phyloP scores from a whole-genome alignment of 2,329 filamentous ascomycete species.

The Aspergillus costaricaensis region DNA sequence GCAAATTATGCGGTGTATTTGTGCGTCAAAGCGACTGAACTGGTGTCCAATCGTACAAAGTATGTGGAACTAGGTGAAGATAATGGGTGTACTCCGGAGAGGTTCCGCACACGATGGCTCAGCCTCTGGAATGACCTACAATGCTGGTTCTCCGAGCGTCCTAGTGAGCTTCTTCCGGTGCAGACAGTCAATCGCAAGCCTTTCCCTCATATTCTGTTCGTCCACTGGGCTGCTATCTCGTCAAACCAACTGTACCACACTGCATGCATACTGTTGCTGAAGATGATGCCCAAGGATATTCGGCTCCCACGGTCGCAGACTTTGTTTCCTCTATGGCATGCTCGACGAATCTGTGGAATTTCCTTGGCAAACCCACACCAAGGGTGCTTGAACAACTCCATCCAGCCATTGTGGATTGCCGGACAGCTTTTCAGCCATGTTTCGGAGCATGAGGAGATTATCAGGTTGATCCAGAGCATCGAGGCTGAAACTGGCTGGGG shows the following conservation, averaged over 20 bases:
- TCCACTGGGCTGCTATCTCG: slow-evolving; percentile 58
- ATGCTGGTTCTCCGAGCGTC: slow-evolving; percentile 51
- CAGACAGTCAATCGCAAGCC: slow-evolving; percentile 47
- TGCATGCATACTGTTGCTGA: slow-evolving; percentile 55
- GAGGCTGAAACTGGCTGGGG: slow-evolving; percentile 58
- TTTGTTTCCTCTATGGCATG: slow-evolving; percentile 57
- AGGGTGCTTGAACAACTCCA: slow-evolving; percentile 59
- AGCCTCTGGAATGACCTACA: slow-evolving; percentile 55
- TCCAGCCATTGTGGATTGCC: slow-evolving; percentile 60
- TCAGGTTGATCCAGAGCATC: slow-evolving; percentile 49
- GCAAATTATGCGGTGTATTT: slow-evolving; percentile 63
- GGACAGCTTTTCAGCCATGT: slow-evolving; percentile 57
- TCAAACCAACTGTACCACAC: slow-evolving; percentile 61
- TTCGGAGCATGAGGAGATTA: slow-evolving; percentile 42
- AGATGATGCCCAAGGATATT: slow-evolving; percentile 43
- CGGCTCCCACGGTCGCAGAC: slow-evolving; percentile 20
- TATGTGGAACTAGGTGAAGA: slow-evolving; percentile 51
- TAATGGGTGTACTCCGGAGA: slow-evolving; percentile 46
- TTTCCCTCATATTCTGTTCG: slow-evolving; percentile 57
- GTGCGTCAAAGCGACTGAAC: slow-evolving; percentile 54
- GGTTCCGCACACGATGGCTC: slow-evolving; percentile 50
- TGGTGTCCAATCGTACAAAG: slow-evolving; percentile 53
- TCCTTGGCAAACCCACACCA: slow-evolving; percentile 58
- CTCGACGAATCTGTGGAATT: slow-evolving; percentile 58
- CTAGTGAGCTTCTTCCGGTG: slow-evolving; percentile 51